phyloP scores from a whole-genome alignment of 2,329 filamentous ascomycete species.

The Neophaeococcomyces mojaviensis region DNA sequence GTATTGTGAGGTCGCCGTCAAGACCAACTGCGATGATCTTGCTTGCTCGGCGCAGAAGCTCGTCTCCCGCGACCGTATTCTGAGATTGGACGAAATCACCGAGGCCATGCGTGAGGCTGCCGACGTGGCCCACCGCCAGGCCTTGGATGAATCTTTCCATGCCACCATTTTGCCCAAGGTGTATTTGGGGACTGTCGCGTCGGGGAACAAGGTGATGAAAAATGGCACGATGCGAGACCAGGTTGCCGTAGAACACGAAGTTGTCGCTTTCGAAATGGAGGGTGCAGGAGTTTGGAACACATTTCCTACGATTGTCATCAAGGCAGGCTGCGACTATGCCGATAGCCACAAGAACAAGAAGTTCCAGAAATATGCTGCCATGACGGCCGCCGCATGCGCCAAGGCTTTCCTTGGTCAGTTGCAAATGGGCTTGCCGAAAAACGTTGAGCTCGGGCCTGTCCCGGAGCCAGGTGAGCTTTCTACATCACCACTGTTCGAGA shows the following conservation, averaged over 20 bases:
- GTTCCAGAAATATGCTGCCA: conserved; percentile 18
- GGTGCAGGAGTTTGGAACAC: conserved; percentile 18
- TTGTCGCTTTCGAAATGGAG: conserved; percentile 24
- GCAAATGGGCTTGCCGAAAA: conserved; percentile 9
- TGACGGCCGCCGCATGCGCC: conserved; percentile 14
- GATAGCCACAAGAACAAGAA: conserved; percentile 20
- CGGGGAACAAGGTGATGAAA: conserved; percentile 37
- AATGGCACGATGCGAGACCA: conserved; percentile 31
- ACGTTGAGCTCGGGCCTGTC: conserved; percentile 7
- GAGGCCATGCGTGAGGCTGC: conserved; percentile 4
- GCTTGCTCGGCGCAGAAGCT: conserved; percentile 14
- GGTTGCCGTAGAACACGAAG: conserved; percentile 22
- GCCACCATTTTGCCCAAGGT: conserved; percentile 20
- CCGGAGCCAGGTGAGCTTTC: too few species aligned
- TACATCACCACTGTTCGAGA: too few species aligned
- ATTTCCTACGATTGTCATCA: conserved; percentile 18
- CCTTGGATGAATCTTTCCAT: neutral
- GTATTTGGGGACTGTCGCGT: conserved; percentile 34
- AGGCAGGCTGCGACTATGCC: conserved; percentile 21
- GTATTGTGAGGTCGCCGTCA: neutral
- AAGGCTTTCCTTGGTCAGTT: conserved; percentile 17
- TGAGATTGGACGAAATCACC: conserved; percentile 13
- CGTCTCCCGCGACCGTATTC: conserved; percentile 11
- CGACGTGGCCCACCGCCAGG: neutral
- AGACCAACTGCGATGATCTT: conserved; percentile 13